Conservation (phyloP, 176 grass and related monocot genomes). For the Tuctoria greenei region DNA sequence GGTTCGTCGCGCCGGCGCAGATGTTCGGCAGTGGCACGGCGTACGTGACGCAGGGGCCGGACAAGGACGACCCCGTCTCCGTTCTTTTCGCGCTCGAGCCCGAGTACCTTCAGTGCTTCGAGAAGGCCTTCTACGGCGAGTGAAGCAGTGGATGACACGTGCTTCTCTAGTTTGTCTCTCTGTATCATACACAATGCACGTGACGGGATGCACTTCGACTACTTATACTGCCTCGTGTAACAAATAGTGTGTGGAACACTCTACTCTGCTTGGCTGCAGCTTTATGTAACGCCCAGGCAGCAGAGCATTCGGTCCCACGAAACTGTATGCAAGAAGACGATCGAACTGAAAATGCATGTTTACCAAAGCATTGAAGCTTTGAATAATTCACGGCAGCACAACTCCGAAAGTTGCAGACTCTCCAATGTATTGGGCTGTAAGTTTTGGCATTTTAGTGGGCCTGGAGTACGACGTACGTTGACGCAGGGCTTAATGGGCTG, state of each 20-base stretch:
- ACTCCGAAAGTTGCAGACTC: no score
- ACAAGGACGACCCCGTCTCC: slow-evolving; percentile 48
- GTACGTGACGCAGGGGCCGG: slow-evolving; percentile 41
- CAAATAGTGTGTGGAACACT: neutral
- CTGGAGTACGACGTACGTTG: no score
- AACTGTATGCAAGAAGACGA: neutral
- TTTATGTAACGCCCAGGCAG: neutral
- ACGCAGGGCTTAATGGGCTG: no score
- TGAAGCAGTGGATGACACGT: neutral
- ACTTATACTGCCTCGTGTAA: neutral
- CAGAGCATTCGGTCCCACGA: neutral
- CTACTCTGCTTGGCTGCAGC: neutral
- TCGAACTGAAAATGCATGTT: neutral
- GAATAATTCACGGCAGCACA: no score
- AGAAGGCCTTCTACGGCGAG: slow-evolving; percentile 67
- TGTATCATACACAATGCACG: slow-evolving; percentile 15
- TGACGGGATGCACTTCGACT: neutral
- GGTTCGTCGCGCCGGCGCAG: slow-evolving; percentile 56
- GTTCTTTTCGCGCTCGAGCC: slow-evolving; percentile 67
- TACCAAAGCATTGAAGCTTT: neutral
- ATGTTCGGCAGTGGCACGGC: slow-evolving; percentile 65
- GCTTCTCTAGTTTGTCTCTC: neutral
- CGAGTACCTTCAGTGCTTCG: slow-evolving; percentile 57
- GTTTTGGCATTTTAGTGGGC: no score
- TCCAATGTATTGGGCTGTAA: no score